Percentiles rank a stretch among this genome's conserved stretches.
Conservation (phyloP, 139 green algal genomes). For the Zygnema cylindricum region DNA sequence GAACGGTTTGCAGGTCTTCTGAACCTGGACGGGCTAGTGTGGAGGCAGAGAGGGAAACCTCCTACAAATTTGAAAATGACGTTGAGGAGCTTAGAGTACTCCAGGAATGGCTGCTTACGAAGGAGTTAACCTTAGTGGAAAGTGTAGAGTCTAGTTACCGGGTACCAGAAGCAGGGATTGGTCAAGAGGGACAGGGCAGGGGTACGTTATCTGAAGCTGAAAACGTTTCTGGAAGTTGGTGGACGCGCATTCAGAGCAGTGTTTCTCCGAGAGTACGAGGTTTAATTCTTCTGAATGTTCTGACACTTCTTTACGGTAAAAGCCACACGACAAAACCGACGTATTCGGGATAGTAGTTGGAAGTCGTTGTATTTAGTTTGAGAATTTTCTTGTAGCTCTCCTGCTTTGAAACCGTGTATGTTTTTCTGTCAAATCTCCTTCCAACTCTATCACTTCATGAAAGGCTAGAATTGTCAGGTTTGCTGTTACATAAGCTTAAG, state of each 20-base stretch:
- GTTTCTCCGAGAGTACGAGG: constrained; percentile 24
- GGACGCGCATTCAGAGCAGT: constrained; percentile 5
- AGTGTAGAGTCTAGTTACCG: not conserved
- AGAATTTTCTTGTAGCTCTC: not conserved
- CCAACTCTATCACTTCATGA: constrained; percentile 12
- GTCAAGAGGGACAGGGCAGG: no score
- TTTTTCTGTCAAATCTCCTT: not conserved
- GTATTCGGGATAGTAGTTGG: not conserved
- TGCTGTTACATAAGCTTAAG: not conserved
- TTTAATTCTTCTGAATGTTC: constrained; percentile 39
- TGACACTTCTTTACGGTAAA: constrained; percentile 48
- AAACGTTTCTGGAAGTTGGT: not conserved
- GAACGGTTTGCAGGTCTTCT: no score
- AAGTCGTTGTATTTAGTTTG: no score
- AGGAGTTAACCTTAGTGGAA: not conserved
- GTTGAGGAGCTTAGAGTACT: not conserved
- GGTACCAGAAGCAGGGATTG: not conserved
- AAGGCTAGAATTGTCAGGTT: not conserved
- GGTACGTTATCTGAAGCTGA: no score
- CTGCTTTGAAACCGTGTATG: not conserved
- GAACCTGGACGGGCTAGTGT: not conserved
- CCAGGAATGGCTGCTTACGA: not conserved
- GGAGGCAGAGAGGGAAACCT: not conserved
- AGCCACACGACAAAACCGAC: not conserved
- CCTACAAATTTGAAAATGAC: not conserved